Conservation (phyloP, 176 grass and related monocot genomes). For the Urochloa ruziziensis region DNA sequence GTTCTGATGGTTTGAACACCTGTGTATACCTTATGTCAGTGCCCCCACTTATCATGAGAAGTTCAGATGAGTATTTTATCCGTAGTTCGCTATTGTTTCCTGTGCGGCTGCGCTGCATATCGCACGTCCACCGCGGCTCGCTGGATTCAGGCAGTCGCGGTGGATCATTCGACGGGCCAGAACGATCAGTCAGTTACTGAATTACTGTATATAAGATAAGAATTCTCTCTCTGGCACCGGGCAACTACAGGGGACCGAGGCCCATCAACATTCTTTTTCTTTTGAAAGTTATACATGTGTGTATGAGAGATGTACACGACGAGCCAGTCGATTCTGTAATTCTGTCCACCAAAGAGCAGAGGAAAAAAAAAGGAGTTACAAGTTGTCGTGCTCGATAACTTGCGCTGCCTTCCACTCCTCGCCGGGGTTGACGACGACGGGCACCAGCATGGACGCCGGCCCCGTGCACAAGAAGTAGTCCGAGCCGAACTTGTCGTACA, state of each 20-base stretch:
- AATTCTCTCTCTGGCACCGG: neutral
- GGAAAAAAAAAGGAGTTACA: conserved; percentile 37
- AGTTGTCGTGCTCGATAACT: conserved; percentile 96
- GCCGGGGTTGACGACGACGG: conserved; percentile 65
- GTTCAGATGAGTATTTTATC: neutral
- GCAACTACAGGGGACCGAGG: conserved; percentile 16
- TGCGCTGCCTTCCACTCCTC: conserved; percentile 87
- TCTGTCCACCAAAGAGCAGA: neutral
- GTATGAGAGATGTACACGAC: conserved; percentile 9
- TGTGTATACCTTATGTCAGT: neutral
- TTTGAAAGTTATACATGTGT: too few relatives aligned
- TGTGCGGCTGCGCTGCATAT: too few relatives aligned
- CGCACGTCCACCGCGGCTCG: too few relatives aligned
- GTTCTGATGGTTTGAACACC: neutral
- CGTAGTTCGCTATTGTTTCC: neutral
- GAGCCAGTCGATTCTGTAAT: neutral
- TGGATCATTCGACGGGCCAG: too few relatives aligned
- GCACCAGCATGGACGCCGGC: conserved; percentile 80
- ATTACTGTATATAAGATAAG: too few relatives aligned
- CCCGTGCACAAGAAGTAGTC: conserved; percentile 90
- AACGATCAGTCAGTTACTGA: too few relatives aligned
- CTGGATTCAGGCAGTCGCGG: too few relatives aligned
- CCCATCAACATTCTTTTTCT: too few relatives aligned
- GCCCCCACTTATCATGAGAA: too few relatives aligned
- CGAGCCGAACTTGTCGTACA: conserved; percentile 49